Base-by-base conservation (phyloP, 768 basidiomycete species). In the Trametes villosa region DNA sequence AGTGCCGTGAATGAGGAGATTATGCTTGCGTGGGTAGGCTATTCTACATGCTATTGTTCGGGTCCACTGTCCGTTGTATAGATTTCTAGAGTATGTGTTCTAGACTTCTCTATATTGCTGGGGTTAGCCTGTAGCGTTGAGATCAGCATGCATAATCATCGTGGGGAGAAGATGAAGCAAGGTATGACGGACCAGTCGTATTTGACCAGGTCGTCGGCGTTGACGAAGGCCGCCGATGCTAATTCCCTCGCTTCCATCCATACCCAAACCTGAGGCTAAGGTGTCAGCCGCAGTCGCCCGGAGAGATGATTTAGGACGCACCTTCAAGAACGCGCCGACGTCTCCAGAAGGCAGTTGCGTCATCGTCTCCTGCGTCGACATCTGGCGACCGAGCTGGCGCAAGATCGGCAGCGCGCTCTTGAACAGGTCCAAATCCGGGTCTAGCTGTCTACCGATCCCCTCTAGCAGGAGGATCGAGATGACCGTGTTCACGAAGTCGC, bases 401-500 rank as follows among this genome's bases (percentile, higher is more conserved):
- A 99, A 73, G 67, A 98, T 98, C 17, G 97, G 97, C 68, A 98
- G 71, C 22, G 96, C 91, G 76, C 91, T 94, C 70, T 95, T 94
- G 81, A 99, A 98, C 59, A 99, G 73, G 76, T 99, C 97, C 74
- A 98, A 76, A 13, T 82, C 81, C 1, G 97, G 96, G 75, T 99
- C 95, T 64, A 99, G 73, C 76, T 91, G 94, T 60, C 96, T 78
- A 22, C 97, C 97, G 66, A 99, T 98, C 1, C 97, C 97, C 75
- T 99, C 97, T 54, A 99, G 78, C 40, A 99, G 74, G 54, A 99
- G 75, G 57, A 98, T 94, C 11, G 92, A 92, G 60, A 99, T 90
- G 60, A 99, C 94, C 0, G 97, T 98, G 75, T 99, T 99, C 71
- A 98, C 88, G 71, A 99, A 99, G 73, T 98, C 97, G 15, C 89